Evolutionary conservation across 352 stramenopile species (phyloP).

Genomic region (Phytophthora capsici): DNA sequence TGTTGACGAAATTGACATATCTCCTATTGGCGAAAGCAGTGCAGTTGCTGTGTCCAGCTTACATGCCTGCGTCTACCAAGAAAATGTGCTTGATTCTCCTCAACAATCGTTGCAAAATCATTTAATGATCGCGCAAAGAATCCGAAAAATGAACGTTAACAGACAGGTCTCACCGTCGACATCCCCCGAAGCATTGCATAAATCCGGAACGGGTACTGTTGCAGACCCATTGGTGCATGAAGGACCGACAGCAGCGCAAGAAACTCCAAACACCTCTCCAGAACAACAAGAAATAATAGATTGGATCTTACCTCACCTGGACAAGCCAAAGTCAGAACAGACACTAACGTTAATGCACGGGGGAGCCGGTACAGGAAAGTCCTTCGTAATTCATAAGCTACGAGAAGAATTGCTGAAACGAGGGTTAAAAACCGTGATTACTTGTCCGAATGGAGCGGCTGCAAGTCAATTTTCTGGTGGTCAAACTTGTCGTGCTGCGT

Average conservation of each 20-base stretch:
- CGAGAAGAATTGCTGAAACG: not conserved
- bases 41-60: too few species aligned
- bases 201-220: too few species aligned
- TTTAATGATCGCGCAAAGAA: too few species aligned
- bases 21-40: too few species aligned
- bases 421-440: not conserved
- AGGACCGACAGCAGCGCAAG: too few species aligned
- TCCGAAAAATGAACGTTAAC: too few species aligned
- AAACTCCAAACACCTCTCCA: not conserved
- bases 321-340: not conserved
- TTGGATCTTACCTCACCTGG: not conserved
- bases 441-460: not conserved
- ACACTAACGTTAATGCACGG: constrained; percentile 4
- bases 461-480: constrained; percentile 2
- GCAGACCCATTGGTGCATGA: not conserved
- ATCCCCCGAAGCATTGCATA: too few species aligned
- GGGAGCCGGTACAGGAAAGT: too few species aligned
- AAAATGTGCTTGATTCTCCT: too few species aligned
- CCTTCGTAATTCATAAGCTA: not conserved
- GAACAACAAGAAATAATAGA: not conserved
- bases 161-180: too few species aligned
- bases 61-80: too few species aligned
- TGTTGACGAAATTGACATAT: not conserved
- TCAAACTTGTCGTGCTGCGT: constrained; percentile 1
- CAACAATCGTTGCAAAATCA: too few species aligned